A percentile compares a stretch with the other conserved stretches of the same genome.
phyloP scores from a whole-genome alignment of 2,329 filamentous ascomycete genomes.

The Reticulascus tulasneorum region DNA sequence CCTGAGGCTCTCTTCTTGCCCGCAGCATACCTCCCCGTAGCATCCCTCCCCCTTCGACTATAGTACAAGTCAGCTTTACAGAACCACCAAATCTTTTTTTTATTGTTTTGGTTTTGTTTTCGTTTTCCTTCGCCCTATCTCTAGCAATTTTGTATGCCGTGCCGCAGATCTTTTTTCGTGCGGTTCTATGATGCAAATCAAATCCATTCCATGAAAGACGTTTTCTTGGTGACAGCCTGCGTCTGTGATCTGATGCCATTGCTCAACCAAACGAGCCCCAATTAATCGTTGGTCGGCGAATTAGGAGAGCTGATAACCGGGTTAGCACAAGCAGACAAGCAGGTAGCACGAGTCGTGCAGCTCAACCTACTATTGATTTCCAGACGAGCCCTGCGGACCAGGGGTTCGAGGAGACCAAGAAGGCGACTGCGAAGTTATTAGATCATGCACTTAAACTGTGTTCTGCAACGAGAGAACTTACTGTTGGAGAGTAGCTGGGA shows the following conservation, averaged over 20 bases:
- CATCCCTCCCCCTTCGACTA: too few relatives aligned
- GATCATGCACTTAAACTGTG: conserved; percentile 3
- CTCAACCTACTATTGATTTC: conserved; percentile 32
- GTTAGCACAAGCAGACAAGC: background rate
- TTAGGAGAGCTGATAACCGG: conserved; percentile 17
- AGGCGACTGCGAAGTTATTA: conserved; percentile 37
- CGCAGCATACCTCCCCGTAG: too few relatives aligned
- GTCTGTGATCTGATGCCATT: conserved; percentile 13
- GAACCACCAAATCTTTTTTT: conserved; percentile 11
- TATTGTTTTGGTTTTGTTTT: conserved; percentile 5
- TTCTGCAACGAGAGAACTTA: conserved; percentile 22
- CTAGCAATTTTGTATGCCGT: too few relatives aligned
- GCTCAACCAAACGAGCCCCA: conserved; percentile 11
- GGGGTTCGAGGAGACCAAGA: conserved; percentile 43
- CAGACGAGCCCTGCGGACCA: conserved; percentile 37
- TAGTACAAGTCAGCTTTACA: too few relatives aligned
- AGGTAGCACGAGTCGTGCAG: background rate
- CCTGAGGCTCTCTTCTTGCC: conserved; percentile 1
- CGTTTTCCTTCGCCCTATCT: background rate
- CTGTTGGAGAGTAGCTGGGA: conserved; percentile 67
- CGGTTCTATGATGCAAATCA: conserved; percentile 14
- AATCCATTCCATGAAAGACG: conserved; percentile 3
- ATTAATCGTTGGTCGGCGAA: conserved; percentile 33
- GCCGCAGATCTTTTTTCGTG: conserved; percentile 4
- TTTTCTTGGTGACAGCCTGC: conserved; percentile 16